These are phyloP conservation scores for Lecanosticta acicola DNA, from an alignment of 2,329 filamentous ascomycete genomes.

Conservation along the genomic window DNA sequence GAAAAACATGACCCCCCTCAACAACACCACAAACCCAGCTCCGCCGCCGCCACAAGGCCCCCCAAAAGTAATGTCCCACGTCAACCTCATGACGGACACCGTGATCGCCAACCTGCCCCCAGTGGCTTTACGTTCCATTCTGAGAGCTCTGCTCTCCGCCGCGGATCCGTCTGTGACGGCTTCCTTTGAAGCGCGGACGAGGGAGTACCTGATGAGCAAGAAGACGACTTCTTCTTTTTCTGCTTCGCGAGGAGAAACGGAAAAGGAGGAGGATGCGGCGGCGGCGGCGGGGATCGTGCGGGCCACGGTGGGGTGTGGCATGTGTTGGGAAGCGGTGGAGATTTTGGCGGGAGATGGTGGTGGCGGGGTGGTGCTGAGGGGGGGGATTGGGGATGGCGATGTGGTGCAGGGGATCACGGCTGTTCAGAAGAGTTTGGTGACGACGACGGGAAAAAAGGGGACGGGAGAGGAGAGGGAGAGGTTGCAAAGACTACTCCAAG, in stretches of 20 bases:
- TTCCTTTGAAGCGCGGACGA: constrained; percentile 11
- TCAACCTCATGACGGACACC: constrained; percentile 20
- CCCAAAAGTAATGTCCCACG: constrained; percentile 20
- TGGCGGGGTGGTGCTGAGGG: constrained; percentile 11
- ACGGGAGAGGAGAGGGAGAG: not conserved
- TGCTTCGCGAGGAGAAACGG: too few species aligned
- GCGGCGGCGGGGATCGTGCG: not conserved
- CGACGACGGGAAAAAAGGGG: not conserved
- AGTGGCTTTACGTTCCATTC: constrained; percentile 12
- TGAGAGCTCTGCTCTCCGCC: constrained; percentile 14
- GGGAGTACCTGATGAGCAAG: constrained; percentile 7
- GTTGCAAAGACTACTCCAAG: not conserved
- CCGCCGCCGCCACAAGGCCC: too few species aligned
- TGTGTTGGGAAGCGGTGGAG: constrained; percentile 8
- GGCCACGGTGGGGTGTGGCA: constrained; percentile 16
- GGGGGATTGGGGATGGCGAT: constrained; percentile 17
- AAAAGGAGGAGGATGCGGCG: not conserved
- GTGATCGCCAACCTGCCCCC: constrained; percentile 14
- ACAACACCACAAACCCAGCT: too few species aligned
- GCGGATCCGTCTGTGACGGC: constrained; percentile 14
- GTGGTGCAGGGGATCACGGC: constrained; percentile 15
- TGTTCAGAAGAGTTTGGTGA: constrained; percentile 12
- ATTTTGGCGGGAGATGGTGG: not conserved
- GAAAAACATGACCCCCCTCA: too few species aligned
- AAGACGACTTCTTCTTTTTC: too few species aligned